Base-by-base conservation (phyloP, 2,329 filamentous ascomycete genomes). In the Talaromyces rugulosus region DNA sequence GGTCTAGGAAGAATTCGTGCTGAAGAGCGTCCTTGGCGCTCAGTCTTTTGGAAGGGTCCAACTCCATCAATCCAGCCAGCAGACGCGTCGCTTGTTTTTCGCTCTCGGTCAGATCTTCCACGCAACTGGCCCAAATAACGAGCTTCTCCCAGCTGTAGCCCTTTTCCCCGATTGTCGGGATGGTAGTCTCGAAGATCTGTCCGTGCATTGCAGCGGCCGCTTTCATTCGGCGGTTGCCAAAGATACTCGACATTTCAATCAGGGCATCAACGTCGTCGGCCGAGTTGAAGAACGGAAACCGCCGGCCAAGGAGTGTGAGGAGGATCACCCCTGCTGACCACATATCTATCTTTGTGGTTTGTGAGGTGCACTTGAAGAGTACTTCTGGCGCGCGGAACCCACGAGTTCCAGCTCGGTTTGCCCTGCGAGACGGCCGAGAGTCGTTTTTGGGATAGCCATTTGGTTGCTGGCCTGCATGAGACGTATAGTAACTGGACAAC, bases 261-360 rank as follows among this genome's bases (percentile, higher is more conserved):
- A 97, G 89, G 58, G 95, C 95, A 72, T 99, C 95, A 55, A 99
- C 90, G 70, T 99, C 95, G 74, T 99, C 95, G n/a, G 92, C 89
- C 53, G 91, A 96, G 78, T 99, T 97, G 83, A 99, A 99, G 78
- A 99, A 99, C 1, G 95, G 95, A 70, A 99, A 99, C 4, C 95
- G 88, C 61, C 90, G 89, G 47, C 91, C 94, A 14, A 99, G 82
- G 65, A 99, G 89, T 0, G 95, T 99, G n/a, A 99, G 82, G 2
- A 99, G 83, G 60, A 99, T 96, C n/a, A 99, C 93, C 50, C 95
- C 95, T 0, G 89, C 93, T 28, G 92, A 96, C 95, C 95, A 99
- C 67, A 99, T 89, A 74, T 99, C 95, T 68, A 99, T 95, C 68
- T 94, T 89, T 51, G 90, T 94, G 4, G 89, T 96, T 75, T 99